Evolutionary conservation across 352 stramenopile genomes (phyloP).

Genomic region (Phytophthora citrophthora): DNA sequence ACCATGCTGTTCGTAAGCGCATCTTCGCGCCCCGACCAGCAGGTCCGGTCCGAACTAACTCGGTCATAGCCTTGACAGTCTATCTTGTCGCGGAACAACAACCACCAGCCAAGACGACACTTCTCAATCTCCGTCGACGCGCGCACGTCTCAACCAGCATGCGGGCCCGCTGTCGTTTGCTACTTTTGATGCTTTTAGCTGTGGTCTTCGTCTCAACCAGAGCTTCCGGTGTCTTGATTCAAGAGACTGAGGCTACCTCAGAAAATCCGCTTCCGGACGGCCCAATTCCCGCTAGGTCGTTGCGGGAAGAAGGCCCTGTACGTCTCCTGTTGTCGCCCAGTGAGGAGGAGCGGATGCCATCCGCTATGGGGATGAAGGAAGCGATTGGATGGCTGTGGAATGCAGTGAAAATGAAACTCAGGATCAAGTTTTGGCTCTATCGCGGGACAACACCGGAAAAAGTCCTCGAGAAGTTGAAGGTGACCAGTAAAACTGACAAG

Average conservation of each 20-base stretch:
- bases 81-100: not conserved
- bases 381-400: not conserved
- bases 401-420: conserved; percentile 10
- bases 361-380: not conserved
- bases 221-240: too few relatives aligned
- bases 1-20: not conserved
- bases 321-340: not conserved
- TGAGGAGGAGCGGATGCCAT: not conserved
- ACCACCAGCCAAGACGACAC: conserved; percentile 8
- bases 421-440: conserved; percentile 17
- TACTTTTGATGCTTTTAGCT: not conserved
- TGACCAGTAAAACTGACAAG: conserved; percentile 6
- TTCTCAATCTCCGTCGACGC: not conserved
- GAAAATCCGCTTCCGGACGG: not conserved
- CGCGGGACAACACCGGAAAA: conserved; percentile 6
- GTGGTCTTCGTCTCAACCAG: not conserved
- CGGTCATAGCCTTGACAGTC: conserved; percentile 5
- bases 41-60: conserved; percentile 4
- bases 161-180: not conserved
- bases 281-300: not conserved
- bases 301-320: not conserved
- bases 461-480: conserved; percentile 16
- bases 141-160: conserved; percentile 5
- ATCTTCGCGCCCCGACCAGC: conserved; percentile 10
- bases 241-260: not conserved